A percentile compares a stretch with the other conserved stretches of the same genome.
phyloP scores from a whole-genome alignment of 306 rosid species.

The Medicago ruthenica region DNA sequence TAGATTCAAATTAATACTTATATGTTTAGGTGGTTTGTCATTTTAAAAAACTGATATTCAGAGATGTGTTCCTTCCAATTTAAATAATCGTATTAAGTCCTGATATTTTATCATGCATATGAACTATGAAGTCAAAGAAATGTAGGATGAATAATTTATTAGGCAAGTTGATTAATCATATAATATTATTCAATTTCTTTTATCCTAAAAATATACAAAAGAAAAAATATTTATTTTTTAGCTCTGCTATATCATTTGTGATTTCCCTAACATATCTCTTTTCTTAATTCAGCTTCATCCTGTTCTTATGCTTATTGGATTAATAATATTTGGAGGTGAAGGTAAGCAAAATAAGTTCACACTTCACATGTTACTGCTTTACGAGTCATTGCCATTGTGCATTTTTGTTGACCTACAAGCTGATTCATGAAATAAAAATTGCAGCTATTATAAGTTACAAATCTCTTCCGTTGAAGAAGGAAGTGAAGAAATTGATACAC shows the following conservation, averaged over 20 bases:
- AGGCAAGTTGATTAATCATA: conserved; percentile 27
- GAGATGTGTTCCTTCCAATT: not conserved
- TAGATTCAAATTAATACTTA: conserved; percentile 6
- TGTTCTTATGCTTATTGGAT: conserved; percentile 70
- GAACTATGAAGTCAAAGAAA: conserved; percentile 24
- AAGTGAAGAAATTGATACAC: conserved; percentile 85
- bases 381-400: not conserved
- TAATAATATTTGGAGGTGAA: conserved; percentile 83
- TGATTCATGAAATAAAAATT: conserved; percentile 39
- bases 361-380: conserved; percentile 21
- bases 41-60: conserved; percentile 5
- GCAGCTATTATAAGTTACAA: conserved; percentile 87
- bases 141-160: conserved; percentile 14
- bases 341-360: conserved; percentile 54
- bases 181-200: not conserved
- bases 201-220: not conserved
- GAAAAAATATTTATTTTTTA: conserved; percentile 9
- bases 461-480: conserved; percentile 67
- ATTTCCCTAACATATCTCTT: conserved; percentile 20
- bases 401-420: conserved; percentile 5
- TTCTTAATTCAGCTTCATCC: conserved; percentile 73
- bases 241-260: conserved; percentile 2
- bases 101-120: not conserved
- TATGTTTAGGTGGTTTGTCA: not conserved
- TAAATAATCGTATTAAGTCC: not conserved